Base-by-base conservation (phyloP, 202 grass and related monocot genomes). In the Brachypodium distachyon region DNA sequence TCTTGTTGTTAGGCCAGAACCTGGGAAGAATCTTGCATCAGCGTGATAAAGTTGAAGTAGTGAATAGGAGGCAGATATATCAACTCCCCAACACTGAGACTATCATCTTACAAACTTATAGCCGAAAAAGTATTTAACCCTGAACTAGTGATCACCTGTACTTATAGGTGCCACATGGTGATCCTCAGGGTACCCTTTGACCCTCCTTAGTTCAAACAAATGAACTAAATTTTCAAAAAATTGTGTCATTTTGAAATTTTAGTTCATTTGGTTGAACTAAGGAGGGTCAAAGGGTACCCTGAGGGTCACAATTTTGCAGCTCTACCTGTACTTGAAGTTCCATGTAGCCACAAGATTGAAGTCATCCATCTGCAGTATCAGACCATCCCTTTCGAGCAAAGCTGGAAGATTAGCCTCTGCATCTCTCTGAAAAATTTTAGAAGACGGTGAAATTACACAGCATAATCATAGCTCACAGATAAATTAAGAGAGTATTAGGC, bases 1-100 rank as follows among this genome's bases (percentile, higher is more conserved):
- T 94, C 76, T 82, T 94, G 78, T 94, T 94, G 41, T 97, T 97
- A 73, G 91, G 91, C 94, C 94, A 97, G 73, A 82, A 97, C 82
- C 94, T 97, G 81, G 31, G 56, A 76, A 31, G 39, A 48, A 34
- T 63, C 62, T 61, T 11, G 21, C 33, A 81, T 84, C 40, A 85
- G 70, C 34, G 21, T 46, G 37, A 61, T 64, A 64, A 12, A 21
- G 32, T 40, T 40, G 6, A 74, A 38, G 13, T 73, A 23, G 25
- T 23, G 5, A 43, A 36, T 8, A 67, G 52, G 1, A 46, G 14
- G 49, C 2, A 60, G 67, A 42, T 73, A 78, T 27, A 49, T 12
- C 11, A 50, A 71, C 40, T 21, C 19, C 68, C 26, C 11, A 27
- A 61, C 46, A 27, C 12, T 38, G 26, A 58, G 2, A 38, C 23